Base-by-base conservation (phyloP, 768 basidiomycete species). In the Cyclocybe aegerita region DNA sequence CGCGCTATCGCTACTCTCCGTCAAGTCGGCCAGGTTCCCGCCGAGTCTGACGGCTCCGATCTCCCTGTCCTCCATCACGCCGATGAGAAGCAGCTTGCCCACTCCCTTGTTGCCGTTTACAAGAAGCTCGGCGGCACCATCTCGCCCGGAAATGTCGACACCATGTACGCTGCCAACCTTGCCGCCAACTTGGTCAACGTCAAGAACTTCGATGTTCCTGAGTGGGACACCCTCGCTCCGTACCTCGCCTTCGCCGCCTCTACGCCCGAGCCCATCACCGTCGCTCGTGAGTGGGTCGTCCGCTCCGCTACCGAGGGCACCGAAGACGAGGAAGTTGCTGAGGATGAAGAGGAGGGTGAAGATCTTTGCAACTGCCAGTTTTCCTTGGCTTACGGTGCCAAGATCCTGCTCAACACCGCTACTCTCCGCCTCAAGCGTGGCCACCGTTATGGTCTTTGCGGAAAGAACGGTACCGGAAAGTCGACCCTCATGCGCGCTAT, bases 331-430 rank as follows among this genome's bases (percentile, higher is more conserved):
- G 83, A 81, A 12, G 86, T 77, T 44, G 70, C 67, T 39, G 93
- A 93, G 11, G 95, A 98, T 60, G 95, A 96, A 67, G 95, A 98
- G 71, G 93, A 95, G 73, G 95, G 95, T 61, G 97, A 99, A 75
- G 95, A 97, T 65, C 82, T 99, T 61, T 96, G 94, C 81, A 94
- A 97, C 80, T 96, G 93, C 80, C 93, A 96, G 68, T 98, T 98
- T 84, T 97, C 95, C 48, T 83, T 98, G 47, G 95, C 95, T 46
- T 98, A 98, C 69, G 95, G 95, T 87, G 95, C 95, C 66, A 97
- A 97, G 81, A 97, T 98, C 63, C 72, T 98, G 66, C 85, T 98
- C 67, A 97, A 98, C 78, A 97, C 93, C 37, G 95, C 95, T 52
- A 88, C 80, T 56, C 90, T 98, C 70, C 93, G 95, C 69, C 90